These are phyloP conservation scores for Mycena chlorophos DNA, from an alignment of 768 basidiomycete species.

Conservation along the genomic window DNA sequence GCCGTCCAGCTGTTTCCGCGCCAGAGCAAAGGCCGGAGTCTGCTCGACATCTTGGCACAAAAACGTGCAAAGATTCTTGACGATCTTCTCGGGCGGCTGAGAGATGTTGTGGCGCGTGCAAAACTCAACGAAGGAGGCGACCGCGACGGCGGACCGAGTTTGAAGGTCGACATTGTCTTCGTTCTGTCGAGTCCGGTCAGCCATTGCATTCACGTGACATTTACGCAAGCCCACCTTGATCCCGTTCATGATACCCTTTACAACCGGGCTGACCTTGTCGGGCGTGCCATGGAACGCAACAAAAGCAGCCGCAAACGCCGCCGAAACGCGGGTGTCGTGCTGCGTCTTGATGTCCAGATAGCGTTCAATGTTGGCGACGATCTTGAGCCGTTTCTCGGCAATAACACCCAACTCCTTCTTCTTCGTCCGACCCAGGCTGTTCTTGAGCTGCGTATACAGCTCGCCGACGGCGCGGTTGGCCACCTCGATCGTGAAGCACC, in stretches of 20 bases:
- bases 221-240: conserved; percentile 73
- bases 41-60: conserved; percentile 88
- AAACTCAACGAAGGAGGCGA: conserved; percentile 86
- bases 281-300: conserved; percentile 85
- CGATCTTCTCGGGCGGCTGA: conserved; percentile 93
- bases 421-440: conserved; percentile 71
- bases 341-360: conserved; percentile 82
- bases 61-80: conserved; percentile 96
- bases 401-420: conserved; percentile 75
- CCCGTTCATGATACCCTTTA: conserved; percentile 96
- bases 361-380: conserved; percentile 71
- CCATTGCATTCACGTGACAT: background rate
- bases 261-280: conserved; percentile 92
- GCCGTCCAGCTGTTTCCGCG: conserved; percentile 61
- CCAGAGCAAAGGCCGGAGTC: conserved; percentile 84
- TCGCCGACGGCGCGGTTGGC: conserved; percentile 69
- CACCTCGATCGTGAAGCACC: conserved; percentile 76
- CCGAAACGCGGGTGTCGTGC: conserved; percentile 84
- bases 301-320: conserved; percentile 88
- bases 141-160: conserved; percentile 79
- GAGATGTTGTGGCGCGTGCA: conserved; percentile 70
- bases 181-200: conserved; percentile 44
- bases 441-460: conserved; percentile 75
- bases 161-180: conserved; percentile 91
- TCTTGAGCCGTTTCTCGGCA: conserved; percentile 70